Conservation (phyloP, 1,284 basidiomycete species). For the Cerioporus squamosus region DNA sequence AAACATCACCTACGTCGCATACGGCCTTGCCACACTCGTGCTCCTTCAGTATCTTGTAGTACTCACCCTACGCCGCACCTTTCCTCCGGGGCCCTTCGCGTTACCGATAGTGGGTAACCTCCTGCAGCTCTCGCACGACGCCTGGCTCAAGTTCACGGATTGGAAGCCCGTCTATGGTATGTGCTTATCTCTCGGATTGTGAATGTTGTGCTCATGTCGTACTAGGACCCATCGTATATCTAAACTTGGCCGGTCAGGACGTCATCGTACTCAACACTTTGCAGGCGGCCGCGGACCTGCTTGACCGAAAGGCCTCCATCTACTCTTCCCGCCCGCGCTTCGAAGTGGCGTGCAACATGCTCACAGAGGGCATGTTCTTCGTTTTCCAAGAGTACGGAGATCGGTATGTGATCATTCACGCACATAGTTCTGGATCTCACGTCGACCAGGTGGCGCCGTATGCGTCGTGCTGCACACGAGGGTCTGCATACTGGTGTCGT, state of each 20-base stretch:
- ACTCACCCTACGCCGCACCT: not conserved
- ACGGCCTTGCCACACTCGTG: too few species aligned
- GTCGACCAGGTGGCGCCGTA: conserved; percentile 1
- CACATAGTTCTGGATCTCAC: not conserved
- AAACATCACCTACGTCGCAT: too few species aligned
- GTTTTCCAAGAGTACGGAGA: conserved; percentile 1
- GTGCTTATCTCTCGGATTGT: not conserved
- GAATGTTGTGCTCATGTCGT: not conserved
- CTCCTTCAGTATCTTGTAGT: not conserved
- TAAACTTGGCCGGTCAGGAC: conserved; percentile 6
- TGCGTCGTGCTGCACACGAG: conserved; percentile 8
- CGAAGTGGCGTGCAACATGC: conserved; percentile 44
- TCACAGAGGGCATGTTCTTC: conserved; percentile 19
- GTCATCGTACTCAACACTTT: conserved; percentile 10
- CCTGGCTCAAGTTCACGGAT: conserved; percentile 21
- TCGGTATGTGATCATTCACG: not conserved
- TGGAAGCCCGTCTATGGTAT: conserved; percentile 13
- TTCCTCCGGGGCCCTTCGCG: conserved; percentile 18
- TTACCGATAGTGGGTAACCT: conserved; percentile 24
- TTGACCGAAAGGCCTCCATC: conserved; percentile 15
- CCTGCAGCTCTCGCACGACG: conserved; percentile 17
- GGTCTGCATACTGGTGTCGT: conserved; percentile 3
- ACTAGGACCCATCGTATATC: conserved; percentile 34
- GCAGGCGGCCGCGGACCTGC: conserved; percentile 20
- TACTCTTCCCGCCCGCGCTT: conserved; percentile 38